Percentiles rank a stretch among this genome's conserved stretches.
These are phyloP conservation scores for Aegilops tauschii DNA, from an alignment of 176 grass and related monocot genomes.

Conservation along the genomic window DNA sequence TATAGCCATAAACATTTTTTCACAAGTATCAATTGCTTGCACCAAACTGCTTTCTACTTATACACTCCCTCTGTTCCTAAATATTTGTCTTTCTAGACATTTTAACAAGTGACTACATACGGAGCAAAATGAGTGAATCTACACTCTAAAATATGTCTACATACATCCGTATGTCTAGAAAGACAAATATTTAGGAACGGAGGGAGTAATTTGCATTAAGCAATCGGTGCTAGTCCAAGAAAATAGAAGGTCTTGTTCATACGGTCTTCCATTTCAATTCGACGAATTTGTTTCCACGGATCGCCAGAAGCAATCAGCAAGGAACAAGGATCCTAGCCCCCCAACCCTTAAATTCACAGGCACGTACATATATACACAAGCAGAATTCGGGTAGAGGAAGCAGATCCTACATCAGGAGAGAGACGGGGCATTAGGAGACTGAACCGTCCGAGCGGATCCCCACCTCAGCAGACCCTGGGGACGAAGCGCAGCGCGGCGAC, in stretches of 20 bases:
- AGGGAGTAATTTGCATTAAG: background rate
- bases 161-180: too few species aligned
- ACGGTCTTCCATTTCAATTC: conserved; percentile 32
- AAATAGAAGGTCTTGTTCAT: conserved; percentile 1
- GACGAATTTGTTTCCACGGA: conserved; percentile 24
- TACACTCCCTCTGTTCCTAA: too few species aligned
- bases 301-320: background rate
- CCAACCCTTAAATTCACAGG: background rate
- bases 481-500: conserved; percentile 41
- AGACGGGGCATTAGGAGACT: background rate
- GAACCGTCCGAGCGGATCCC: background rate
- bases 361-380: conserved; percentile 31
- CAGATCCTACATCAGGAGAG: background rate
- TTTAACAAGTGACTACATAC: too few species aligned
- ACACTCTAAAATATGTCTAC: too few species aligned
- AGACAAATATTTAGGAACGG: too few species aligned
- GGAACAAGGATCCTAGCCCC: background rate
- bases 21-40: conserved; percentile 11
- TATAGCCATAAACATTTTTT: too few species aligned
- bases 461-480: conserved; percentile 39
- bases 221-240: conserved; percentile 13
- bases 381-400: background rate
- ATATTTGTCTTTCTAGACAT: too few species aligned
- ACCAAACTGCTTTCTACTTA: background rate
- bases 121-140: too few species aligned